These are phyloP conservation scores for Ottelia alismoides DNA, from an alignment of 106 monocot species.

Conservation along the genomic window DNA sequence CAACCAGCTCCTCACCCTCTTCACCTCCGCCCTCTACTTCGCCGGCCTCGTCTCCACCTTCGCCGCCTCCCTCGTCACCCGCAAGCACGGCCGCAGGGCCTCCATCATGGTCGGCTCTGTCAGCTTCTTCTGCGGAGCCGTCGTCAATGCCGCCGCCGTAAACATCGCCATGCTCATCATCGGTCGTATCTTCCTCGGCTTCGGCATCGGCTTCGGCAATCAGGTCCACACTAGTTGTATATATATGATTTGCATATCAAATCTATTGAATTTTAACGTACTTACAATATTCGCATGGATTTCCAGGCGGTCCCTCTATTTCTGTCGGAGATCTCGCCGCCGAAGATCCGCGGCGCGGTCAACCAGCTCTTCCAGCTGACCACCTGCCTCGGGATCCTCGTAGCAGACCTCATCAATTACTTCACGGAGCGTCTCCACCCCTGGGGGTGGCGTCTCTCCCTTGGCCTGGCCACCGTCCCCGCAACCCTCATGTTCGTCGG, in stretches of 20 bases:
- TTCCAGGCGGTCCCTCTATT: constrained; percentile 26
- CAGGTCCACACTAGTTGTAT: constrained; percentile 7
- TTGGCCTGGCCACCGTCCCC: constrained; percentile 25
- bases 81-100: constrained; percentile 16
- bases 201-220: constrained; percentile 42
- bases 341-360: constrained; percentile 23
- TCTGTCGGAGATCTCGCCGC: constrained; percentile 22
- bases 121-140: constrained; percentile 42
- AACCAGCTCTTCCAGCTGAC: constrained; percentile 36
- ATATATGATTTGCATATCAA: neutral
- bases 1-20: constrained; percentile 29
- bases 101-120: constrained; percentile 28
- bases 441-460: constrained; percentile 28
- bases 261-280: neutral
- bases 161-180: constrained; percentile 31
- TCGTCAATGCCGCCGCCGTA: constrained; percentile 24
- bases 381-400: constrained; percentile 22
- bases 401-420: constrained; percentile 29
- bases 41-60: constrained; percentile 40
- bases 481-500: constrained; percentile 25
- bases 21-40: constrained; percentile 44
- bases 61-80: constrained; percentile 19
- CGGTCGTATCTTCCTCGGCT: constrained; percentile 36
- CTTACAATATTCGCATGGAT: neutral
- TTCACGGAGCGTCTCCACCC: constrained; percentile 22